Evolutionary conservation across 1,139 yeast species (phyloP), one percentile per base, ranked within the genome.

Genomic region (Blastobotrys persicus): DNA sequence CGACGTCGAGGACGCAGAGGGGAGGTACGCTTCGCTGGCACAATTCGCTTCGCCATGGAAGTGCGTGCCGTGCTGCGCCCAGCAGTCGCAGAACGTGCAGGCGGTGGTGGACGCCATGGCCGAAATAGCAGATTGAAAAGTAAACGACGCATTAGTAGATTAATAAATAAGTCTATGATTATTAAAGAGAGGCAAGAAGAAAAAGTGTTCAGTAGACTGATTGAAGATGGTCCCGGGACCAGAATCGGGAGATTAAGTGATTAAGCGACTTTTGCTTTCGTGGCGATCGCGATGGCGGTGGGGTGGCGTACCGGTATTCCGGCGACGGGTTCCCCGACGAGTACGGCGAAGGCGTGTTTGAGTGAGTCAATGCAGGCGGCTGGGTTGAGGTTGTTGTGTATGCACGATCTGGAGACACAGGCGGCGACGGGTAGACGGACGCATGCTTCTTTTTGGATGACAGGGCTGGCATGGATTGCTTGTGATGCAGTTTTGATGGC

Each of bases 51-150:
- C 62, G 2, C 63, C 26, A 60, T 88, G 96, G 95, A 79, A 79
- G 54, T 73, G 82, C 34, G 77, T 89, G 1, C 97, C 98, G 0
- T 85, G 92, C 42, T 87, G 96, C 70, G 97, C 97, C 0, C 70
- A 77, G 53, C 75, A 76, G 44, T 79, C 77, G 19, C 87, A 86
- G 60, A 89, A 88, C 60, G 74, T 88, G 4, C 91, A 88, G 51
- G 72, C 72, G 18, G 80, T 92, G 54, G 78, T 88, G 35, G 66
- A 73, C 35, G 71, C 82, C 66, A 88, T 91, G 96, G 83, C 83
- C 5, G 31, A 44, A 6, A 34, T 28, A 6, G 33, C 44, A 4
- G 31, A n/a, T n/a, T 23, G 13, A 23, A 12, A 14, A 35, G n/a
- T 5, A 14, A 37, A 42, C 20, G 33, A 23, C 16, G 32, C 23